These are phyloP conservation scores for Harringtonia aguacate DNA, from an alignment of 2,329 filamentous ascomycete species.

Conservation along the genomic window DNA sequence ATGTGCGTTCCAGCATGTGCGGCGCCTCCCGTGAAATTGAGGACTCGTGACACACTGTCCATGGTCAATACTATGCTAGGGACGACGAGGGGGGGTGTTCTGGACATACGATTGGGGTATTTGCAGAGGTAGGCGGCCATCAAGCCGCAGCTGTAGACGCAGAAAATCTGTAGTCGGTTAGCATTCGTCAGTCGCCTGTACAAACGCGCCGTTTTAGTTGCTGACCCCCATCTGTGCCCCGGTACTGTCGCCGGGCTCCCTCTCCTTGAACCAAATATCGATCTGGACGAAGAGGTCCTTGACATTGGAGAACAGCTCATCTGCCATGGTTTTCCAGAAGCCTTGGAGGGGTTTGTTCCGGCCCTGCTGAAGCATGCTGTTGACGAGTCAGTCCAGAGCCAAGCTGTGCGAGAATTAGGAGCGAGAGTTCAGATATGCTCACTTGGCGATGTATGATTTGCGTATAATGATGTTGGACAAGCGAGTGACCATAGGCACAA, in stretches of 20 bases:
- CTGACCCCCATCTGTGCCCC: constrained; percentile 41
- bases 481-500: constrained; percentile 42
- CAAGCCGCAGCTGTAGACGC: constrained; percentile 39
- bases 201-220: constrained; percentile 7
- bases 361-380: constrained; percentile 29
- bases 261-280: constrained; percentile 34
- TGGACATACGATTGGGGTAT: constrained; percentile 19
- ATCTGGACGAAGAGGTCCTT: constrained; percentile 34
- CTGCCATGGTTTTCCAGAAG: constrained; percentile 29
- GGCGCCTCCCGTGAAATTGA: constrained; percentile 27
- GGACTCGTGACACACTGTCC: constrained; percentile 28
- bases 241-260: constrained; percentile 32
- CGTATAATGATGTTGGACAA: constrained; percentile 47
- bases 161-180: constrained; percentile 26
- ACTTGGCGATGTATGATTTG: constrained; percentile 50
- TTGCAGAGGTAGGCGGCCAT: constrained; percentile 38
- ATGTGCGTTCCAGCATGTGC: constrained; percentile 31
- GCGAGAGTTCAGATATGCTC: constrained; percentile 16
- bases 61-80: not conserved
- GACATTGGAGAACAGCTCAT: constrained; percentile 36
- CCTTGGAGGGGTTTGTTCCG: constrained; percentile 15
- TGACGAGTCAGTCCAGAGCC: not conserved
- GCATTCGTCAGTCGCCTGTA: not conserved
- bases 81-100: not conserved
- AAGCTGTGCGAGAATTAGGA: not conserved